Conservation (phyloP, 441 rosid species). For the Flueggea neowawraea region DNA sequence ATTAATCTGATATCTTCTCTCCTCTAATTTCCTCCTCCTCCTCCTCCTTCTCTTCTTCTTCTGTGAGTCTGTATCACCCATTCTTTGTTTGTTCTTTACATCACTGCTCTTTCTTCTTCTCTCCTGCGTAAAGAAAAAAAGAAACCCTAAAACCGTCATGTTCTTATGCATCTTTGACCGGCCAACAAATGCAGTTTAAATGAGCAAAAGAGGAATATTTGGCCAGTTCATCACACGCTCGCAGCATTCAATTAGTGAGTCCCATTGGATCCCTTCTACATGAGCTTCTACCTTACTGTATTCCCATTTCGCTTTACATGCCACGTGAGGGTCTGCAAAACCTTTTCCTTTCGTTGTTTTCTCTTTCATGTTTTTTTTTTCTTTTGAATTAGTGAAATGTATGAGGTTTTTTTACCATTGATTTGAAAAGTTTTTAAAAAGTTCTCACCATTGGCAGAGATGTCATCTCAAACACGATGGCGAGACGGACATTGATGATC, state of each 20-base stretch:
- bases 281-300: slow-evolving; percentile 26
- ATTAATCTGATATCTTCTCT: too few relatives aligned
- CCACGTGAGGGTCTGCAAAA: slow-evolving; percentile 35
- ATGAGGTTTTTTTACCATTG: neutral
- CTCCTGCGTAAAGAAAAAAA: slow-evolving; percentile 3
- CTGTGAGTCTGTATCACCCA: too few relatives aligned
- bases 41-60: too few relatives aligned
- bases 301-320: slow-evolving; percentile 25
- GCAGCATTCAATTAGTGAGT: neutral
- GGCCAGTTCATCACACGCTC: slow-evolving; percentile 21
- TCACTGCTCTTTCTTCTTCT: neutral
- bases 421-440: too few relatives aligned
- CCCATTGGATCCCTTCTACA: slow-evolving; percentile 56
- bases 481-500: too few relatives aligned
- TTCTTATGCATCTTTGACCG: slow-evolving; percentile 38
- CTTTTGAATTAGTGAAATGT: neutral
- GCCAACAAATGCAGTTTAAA: slow-evolving; percentile 9
- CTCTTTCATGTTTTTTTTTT: neutral
- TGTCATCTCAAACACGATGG: too few relatives aligned
- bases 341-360: slow-evolving; percentile 1
- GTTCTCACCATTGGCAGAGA: too few relatives aligned
- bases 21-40: too few relatives aligned
- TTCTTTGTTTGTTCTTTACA: slow-evolving; percentile 22
- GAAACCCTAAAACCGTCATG: neutral
- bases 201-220: slow-evolving; percentile 24